These are phyloP conservation scores for Colletotrichum cuscutae DNA, from an alignment of 2,329 filamentous ascomycete species.

Conservation along the genomic window DNA sequence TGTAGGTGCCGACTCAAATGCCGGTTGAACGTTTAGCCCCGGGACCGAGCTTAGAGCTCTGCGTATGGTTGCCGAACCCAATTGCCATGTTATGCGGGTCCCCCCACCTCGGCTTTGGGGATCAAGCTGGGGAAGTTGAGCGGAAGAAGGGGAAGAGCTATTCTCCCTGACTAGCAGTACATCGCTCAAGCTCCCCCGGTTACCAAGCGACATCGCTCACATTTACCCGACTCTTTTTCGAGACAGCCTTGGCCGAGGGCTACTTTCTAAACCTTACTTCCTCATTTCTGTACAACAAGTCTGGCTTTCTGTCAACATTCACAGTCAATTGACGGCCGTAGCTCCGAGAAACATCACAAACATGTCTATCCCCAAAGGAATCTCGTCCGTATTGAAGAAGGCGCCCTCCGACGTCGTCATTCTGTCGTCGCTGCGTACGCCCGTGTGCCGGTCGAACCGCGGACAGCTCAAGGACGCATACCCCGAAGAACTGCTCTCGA, in stretches of 20 bases:
- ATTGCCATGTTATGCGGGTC: slow-evolving; percentile 29
- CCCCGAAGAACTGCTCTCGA: slow-evolving; percentile 86
- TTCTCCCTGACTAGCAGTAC: slow-evolving; percentile 26
- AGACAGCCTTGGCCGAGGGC: background rate
- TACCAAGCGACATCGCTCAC: slow-evolving; percentile 24
- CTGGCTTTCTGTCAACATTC: background rate
- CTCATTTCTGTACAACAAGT: slow-evolving; percentile 5
- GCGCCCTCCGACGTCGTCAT: slow-evolving; percentile 85
- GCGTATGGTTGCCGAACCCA: slow-evolving; percentile 30
- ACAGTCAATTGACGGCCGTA: slow-evolving; percentile 1
- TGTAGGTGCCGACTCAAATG: background rate
- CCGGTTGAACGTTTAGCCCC: slow-evolving; percentile 30
- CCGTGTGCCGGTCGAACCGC: slow-evolving; percentile 84
- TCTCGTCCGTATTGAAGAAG: slow-evolving; percentile 82
- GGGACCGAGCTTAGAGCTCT: slow-evolving; percentile 1
- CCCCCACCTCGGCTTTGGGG: slow-evolving; percentile 29
- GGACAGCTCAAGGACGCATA: slow-evolving; percentile 88
- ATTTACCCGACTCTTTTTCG: slow-evolving; percentile 27
- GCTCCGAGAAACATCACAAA: slow-evolving; percentile 32
- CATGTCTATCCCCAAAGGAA: slow-evolving; percentile 70
- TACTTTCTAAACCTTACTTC: background rate
- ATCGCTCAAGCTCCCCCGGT: slow-evolving; percentile 26
- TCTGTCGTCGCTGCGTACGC: slow-evolving; percentile 89
- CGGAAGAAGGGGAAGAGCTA: slow-evolving; percentile 29
- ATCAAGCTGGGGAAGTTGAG: slow-evolving; percentile 26